phyloP scores from a whole-genome alignment of 2,329 filamentous ascomycete species.

The Didymella glomerata region DNA sequence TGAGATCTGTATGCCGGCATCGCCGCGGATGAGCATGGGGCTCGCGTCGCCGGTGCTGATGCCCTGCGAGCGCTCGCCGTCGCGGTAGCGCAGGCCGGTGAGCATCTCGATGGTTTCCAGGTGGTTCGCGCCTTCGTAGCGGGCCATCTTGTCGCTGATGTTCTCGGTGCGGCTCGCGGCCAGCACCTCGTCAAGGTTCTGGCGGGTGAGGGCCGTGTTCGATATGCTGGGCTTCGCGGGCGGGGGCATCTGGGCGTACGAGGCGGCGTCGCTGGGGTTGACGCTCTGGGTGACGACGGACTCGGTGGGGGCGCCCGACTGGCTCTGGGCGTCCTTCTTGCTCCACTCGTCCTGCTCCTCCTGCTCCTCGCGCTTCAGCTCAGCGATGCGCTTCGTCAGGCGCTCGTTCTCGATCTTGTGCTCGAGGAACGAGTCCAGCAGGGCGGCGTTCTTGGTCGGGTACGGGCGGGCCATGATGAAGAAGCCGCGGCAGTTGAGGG shows the following conservation, averaged over 20 bases:
- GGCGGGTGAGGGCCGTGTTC: conserved; percentile 76
- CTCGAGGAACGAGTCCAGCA: conserved; percentile 92
- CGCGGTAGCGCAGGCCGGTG: conserved; percentile 84
- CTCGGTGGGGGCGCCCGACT: conserved; percentile 14
- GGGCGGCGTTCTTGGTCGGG: conserved; percentile 82
- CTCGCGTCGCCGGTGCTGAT: conserved; percentile 87
- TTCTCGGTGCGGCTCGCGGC: conserved; percentile 74
- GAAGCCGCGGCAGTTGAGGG: conserved; percentile 79
- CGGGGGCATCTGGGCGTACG: conserved; percentile 68
- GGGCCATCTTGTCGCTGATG: conserved; percentile 83
- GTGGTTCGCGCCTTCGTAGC: conserved; percentile 76
- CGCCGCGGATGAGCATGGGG: conserved; percentile 81
- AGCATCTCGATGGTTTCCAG: conserved; percentile 92
- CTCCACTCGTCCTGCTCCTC: conserved; percentile 76
- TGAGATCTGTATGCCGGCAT: conserved; percentile 85
- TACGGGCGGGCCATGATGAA: conserved; percentile 94
- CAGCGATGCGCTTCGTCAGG: conserved; percentile 81
- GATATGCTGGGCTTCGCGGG: conserved; percentile 69
- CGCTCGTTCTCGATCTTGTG: conserved; percentile 97
- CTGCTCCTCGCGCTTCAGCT: conserved; percentile 84
- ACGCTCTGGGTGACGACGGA: conserved; percentile 55
- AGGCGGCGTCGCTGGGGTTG: conserved; percentile 49
- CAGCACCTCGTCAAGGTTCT: conserved; percentile 78
- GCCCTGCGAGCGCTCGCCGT: conserved; percentile 86
- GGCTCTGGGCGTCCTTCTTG: conserved; percentile 62